These are phyloP conservation scores for Aspergillus niger DNA, from an alignment of 2,329 filamentous ascomycete species.

Conservation along the genomic window DNA sequence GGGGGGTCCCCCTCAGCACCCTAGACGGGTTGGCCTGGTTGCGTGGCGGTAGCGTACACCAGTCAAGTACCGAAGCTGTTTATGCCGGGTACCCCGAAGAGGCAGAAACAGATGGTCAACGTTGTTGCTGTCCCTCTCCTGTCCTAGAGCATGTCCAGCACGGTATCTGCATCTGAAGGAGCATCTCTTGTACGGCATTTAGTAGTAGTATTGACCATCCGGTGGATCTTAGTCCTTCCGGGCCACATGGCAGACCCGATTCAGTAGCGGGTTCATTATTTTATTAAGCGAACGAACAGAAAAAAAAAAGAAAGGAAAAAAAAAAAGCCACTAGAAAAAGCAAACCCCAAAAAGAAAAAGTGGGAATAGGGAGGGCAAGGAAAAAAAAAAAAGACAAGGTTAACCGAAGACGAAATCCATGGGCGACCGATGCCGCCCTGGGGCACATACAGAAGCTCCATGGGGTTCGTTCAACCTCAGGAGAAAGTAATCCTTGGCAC, in stretches of 20 bases:
- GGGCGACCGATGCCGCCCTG: background rate
- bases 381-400: background rate
- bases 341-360: no score
- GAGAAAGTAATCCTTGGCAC: background rate
- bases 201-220: constrained; percentile 4
- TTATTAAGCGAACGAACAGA: constrained; percentile 1
- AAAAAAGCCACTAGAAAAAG: no score
- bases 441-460: background rate
- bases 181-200: constrained; percentile 1
- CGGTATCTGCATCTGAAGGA: background rate
- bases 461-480: background rate
- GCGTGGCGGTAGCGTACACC: constrained; percentile 16
- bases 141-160: background rate
- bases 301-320: background rate
- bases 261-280: constrained; percentile 6
- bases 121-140: constrained; percentile 7
- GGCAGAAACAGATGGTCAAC: background rate
- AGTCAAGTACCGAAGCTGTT: constrained; percentile 15
- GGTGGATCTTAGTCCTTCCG: constrained; percentile 21
- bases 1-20: constrained; percentile 13
- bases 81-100: constrained; percentile 5
- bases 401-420: background rate
- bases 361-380: background rate
- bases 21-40: constrained; percentile 15
- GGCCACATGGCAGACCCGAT: constrained; percentile 22